Conservation (phyloP, 2,329 filamentous ascomycete species). For the Ceratocystis lukuohia region DNA sequence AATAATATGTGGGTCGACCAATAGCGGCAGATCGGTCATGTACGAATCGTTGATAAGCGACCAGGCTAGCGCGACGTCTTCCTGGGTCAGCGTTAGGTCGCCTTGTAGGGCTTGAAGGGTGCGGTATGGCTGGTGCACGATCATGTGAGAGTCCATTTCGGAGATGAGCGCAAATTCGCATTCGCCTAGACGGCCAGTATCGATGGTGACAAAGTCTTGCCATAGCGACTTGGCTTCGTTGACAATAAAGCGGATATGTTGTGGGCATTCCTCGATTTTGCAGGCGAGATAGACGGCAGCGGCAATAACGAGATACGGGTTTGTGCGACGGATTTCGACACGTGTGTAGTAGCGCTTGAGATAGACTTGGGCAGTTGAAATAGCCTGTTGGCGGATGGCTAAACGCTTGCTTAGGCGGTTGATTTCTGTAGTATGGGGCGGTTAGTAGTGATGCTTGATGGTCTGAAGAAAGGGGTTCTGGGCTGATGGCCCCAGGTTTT, state of each 20-base stretch:
- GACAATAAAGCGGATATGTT: slow-evolving; percentile 85
- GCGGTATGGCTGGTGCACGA: slow-evolving; percentile 82
- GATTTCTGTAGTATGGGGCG: slow-evolving; percentile 44
- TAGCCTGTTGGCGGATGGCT: slow-evolving; percentile 73
- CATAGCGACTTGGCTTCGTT: slow-evolving; percentile 75
- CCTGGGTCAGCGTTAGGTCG: slow-evolving; percentile 57
- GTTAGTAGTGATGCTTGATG: not conserved
- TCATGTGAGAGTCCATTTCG: slow-evolving; percentile 79
- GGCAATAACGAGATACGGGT: slow-evolving; percentile 84
- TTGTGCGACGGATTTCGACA: slow-evolving; percentile 82
- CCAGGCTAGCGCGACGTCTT: slow-evolving; percentile 66
- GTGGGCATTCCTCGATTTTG: slow-evolving; percentile 95
- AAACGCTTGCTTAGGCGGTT: slow-evolving; percentile 73
- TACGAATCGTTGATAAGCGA: slow-evolving; percentile 85
- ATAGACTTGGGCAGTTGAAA: slow-evolving; percentile 90
- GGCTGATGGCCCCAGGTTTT: not conserved
- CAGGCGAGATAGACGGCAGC: slow-evolving; percentile 90
- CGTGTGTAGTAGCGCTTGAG: slow-evolving; percentile 86
- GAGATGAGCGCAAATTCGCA: slow-evolving; percentile 89
- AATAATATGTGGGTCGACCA: slow-evolving; percentile 75
- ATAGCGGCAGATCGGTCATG: slow-evolving; percentile 77
- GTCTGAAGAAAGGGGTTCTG: not conserved
- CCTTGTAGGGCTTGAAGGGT: slow-evolving; percentile 58
- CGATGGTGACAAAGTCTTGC: slow-evolving; percentile 63
- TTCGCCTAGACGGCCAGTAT: slow-evolving; percentile 76